Percentiles rank a stretch among this genome's conserved stretches.
phyloP scores from a whole-genome alignment of 2,329 filamentous ascomycete genomes.

The Epicoccum nigrum region DNA sequence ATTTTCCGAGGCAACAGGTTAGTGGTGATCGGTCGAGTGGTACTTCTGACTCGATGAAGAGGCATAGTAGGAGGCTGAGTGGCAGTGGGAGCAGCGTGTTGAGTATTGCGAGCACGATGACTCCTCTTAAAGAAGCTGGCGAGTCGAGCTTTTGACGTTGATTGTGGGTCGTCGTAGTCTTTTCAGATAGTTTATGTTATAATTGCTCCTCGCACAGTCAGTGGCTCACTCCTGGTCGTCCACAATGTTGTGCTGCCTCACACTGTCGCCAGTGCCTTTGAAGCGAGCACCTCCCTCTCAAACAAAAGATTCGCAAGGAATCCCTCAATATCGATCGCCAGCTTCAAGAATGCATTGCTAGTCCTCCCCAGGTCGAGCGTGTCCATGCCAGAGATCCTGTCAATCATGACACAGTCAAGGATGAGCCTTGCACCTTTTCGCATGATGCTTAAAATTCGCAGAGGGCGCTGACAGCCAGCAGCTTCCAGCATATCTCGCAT shows the following conservation, averaged over 20 bases:
- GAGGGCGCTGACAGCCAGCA: neutral
- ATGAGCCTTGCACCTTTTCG: neutral
- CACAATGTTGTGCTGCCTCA: too few relatives aligned
- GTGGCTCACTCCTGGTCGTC: too few relatives aligned
- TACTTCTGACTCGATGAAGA: slow-evolving; percentile 28
- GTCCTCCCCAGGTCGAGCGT: too few relatives aligned
- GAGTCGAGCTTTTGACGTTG: slow-evolving; percentile 9
- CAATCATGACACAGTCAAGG: too few relatives aligned
- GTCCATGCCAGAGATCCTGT: too few relatives aligned
- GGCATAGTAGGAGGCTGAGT: slow-evolving; percentile 37
- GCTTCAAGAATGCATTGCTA: neutral
- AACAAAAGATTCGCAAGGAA: neutral
- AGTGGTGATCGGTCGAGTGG: slow-evolving; percentile 25
- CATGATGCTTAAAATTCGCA: neutral
- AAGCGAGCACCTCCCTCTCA: neutral
- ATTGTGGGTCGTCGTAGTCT: too few relatives aligned
- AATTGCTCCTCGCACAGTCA: too few relatives aligned
- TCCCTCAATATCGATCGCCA: neutral
- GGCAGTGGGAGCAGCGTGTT: slow-evolving; percentile 32
- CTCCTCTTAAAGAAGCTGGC: slow-evolving; percentile 19
- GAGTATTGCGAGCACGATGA: slow-evolving; percentile 21
- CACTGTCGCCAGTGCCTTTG: too few relatives aligned
- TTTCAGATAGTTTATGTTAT: too few relatives aligned
- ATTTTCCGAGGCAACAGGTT: slow-evolving; percentile 35
- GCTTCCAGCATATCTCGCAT: too few relatives aligned